Conservation (phyloP, 352 stramenopile species). For the Globisporangium canariense region DNA sequence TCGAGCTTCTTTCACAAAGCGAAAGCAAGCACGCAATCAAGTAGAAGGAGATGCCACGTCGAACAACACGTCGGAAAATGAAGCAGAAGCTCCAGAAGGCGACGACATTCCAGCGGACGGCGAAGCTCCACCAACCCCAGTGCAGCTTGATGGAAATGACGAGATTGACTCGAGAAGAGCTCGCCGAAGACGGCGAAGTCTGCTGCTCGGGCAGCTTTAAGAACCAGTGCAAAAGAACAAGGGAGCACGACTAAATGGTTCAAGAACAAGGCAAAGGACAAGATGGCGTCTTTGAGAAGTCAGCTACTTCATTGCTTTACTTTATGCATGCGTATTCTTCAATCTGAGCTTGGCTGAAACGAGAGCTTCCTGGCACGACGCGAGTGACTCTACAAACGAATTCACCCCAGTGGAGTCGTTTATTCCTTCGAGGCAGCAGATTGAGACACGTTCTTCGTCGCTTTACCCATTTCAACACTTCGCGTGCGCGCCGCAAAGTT, state of each 20-base stretch:
- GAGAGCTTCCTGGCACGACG: background rate
- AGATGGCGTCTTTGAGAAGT: background rate
- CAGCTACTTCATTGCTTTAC: constrained; percentile 1
- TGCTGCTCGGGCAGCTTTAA: constrained; percentile 1
- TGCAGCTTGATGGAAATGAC: constrained; percentile 19
- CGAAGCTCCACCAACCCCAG: background rate
- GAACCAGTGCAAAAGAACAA: background rate
- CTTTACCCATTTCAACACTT: constrained; percentile 89
- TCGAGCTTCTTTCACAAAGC: background rate
- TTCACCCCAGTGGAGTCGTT: background rate
- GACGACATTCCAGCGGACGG: background rate
- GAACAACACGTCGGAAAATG: background rate
- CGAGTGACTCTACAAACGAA: background rate
- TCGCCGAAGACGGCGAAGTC: constrained; percentile 26
- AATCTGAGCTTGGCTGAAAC: background rate
- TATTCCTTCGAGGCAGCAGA: constrained; percentile 28
- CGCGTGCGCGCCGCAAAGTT: constrained; percentile 88
- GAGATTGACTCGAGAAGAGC: constrained; percentile 30
- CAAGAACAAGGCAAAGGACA: background rate
- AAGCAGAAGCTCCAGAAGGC: constrained; percentile 2
- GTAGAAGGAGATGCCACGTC: background rate
- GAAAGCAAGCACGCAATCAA: constrained; percentile 1
- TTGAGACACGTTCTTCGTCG: constrained; percentile 76
- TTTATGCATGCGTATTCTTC: constrained; percentile 9
- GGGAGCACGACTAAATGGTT: background rate